Evolutionary conservation across 805 yeast species (phyloP).

Genomic region (Candida germanica): DNA sequence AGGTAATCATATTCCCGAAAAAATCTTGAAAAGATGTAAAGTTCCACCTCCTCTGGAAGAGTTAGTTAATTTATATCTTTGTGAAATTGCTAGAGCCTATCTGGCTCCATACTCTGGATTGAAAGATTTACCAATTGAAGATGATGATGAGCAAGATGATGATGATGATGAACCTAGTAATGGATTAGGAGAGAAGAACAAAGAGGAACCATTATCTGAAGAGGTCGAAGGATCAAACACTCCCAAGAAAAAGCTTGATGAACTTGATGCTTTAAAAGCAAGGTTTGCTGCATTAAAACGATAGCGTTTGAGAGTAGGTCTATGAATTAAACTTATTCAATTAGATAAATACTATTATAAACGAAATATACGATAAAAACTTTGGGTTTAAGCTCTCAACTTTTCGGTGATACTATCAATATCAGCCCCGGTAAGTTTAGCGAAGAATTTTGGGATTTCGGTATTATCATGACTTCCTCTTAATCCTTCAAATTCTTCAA

Average conservation of each 20-base stretch:
- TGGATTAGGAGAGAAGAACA: conserved; percentile 20
- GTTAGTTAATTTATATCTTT: conserved; percentile 65
- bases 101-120: conserved; percentile 68
- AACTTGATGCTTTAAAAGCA: conserved; percentile 62
- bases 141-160: conserved; percentile 14
- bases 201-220: conserved; percentile 12
- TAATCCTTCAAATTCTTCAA: conserved; percentile 33
- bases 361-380: too few relatives aligned
- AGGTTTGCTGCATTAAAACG: conserved; percentile 73
- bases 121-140: conserved; percentile 13
- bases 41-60: conserved; percentile 64
- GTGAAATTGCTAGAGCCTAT: conserved; percentile 80
- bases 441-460: conserved; percentile 72
- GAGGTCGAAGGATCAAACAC: conserved; percentile 4
- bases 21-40: conserved; percentile 58
- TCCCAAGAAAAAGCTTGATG: conserved; percentile 23
- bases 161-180: conserved; percentile 19
- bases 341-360: not conserved
- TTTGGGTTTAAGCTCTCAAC: not conserved
- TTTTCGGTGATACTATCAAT: conserved; percentile 22
- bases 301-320: not conserved
- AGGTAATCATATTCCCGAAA: conserved; percentile 58
- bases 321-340: too few relatives aligned
- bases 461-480: conserved; percentile 79
- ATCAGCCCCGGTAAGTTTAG: conserved; percentile 41